phyloP scores from a whole-genome alignment of 495 filamentous ascomycete species.

The Neurospora africana region DNA sequence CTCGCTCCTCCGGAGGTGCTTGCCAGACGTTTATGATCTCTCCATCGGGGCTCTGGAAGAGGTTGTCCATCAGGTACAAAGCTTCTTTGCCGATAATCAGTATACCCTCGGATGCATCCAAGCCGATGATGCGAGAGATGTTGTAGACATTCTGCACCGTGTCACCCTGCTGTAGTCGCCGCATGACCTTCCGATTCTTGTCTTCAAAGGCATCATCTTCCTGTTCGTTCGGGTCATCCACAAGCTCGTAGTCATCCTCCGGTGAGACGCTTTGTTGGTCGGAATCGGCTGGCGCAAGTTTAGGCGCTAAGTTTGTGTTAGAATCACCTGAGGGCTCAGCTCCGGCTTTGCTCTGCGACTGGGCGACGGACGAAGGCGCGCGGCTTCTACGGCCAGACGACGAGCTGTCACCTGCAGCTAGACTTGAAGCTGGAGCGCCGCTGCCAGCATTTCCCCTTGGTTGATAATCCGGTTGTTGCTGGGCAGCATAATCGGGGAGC shows the following conservation, averaged over 20 bases:
- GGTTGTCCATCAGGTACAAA: constrained; percentile 88
- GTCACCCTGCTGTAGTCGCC: constrained; percentile 83
- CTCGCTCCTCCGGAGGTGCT: constrained; percentile 82
- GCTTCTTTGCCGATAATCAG: constrained; percentile 86
- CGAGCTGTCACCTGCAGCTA: constrained; percentile 6
- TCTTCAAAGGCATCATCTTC: constrained; percentile 85
- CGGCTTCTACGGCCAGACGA: constrained; percentile 10
- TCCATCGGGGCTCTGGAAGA: constrained; percentile 87
- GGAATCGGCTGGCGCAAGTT: background rate
- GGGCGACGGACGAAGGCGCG: constrained; percentile 30
- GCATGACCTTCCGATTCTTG: constrained; percentile 94
- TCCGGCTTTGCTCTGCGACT: constrained; percentile 3
- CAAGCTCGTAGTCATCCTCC: constrained; percentile 89
- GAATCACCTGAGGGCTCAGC: constrained; percentile 9
- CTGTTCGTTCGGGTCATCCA: constrained; percentile 70
- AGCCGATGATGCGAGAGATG: constrained; percentile 81
- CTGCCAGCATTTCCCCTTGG: constrained; percentile 58
- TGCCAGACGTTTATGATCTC: constrained; percentile 95
- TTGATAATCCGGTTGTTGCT: constrained; percentile 64
- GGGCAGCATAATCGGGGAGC: constrained; percentile 59
- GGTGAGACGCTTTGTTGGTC: constrained; percentile 31
- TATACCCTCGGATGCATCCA: constrained; percentile 86
- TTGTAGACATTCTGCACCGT: constrained; percentile 92
- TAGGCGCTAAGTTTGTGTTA: background rate
- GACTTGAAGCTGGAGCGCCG: constrained; percentile 13